Evolutionary conservation across 2,329 filamentous ascomycete genomes (phyloP), one percentile per base, ranked within the genome.

Genomic region (Neophaeococcomyces aloes): DNA sequence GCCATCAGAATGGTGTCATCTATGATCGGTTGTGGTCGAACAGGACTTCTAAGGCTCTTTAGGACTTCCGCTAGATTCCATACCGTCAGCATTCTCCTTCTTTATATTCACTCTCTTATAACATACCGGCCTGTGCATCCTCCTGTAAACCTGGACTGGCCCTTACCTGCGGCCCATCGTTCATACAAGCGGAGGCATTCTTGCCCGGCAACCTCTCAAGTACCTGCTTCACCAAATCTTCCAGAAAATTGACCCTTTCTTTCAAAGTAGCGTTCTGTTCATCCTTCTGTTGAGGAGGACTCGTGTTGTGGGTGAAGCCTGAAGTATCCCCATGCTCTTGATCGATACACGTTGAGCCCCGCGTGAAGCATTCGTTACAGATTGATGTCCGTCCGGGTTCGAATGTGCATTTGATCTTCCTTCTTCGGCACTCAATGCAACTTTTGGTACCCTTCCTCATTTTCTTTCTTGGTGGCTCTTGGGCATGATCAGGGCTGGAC

Each of bases 391-490:
- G 52, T 36, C 58, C 57, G 11, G 57, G 43, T 37, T 59, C 56
- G 32, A 59, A 64, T n/a, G 60, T 65, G 45, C 64, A 67, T 44
- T 63, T 63, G 44, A 66, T 66, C 47, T 67, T 67, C 31, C 64
- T 60, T 42, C 64, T 58, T 32, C 64, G 55, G 61, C 64, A 67
- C 55, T 66, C 64, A 38, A 56, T 52, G 52, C 64, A 67, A 47
- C 63, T 66, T 47, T 61, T 65, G 17, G 64, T 67, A 15, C 64
- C 64, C 34, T 66, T 67, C 34, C 64, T 55, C 62, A 67, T 65
- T 48, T 58, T 65, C 53, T 66, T 66, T 27, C 59, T 59, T n/a
- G 61, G 55, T 2, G 59, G 63, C 1, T 54, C 62, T 35, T 61
- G 55, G 7, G 42, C 40, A 36, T 63, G 46, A 36, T 48, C 55